Base-by-base conservation (phyloP, 2,329 filamentous ascomycete genomes). In the Aspergillus udagawae region DNA sequence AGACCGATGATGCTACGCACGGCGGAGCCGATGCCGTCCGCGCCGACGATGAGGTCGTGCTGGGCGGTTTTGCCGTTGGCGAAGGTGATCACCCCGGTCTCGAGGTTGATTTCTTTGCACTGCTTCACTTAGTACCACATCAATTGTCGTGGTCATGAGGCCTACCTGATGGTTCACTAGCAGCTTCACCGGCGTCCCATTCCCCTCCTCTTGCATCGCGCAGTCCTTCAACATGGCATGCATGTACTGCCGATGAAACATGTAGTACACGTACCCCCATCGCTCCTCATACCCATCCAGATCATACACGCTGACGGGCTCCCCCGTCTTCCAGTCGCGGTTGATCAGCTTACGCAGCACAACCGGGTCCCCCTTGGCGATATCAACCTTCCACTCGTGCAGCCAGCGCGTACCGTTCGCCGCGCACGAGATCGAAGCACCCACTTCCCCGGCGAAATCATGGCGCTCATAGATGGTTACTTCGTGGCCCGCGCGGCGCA, bases 201-300 rank as follows among this genome's bases (percentile, higher is more conserved):
- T 74, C 0, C 85, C 85, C 48, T 79, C 76, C 7, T 67, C 64
- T 17, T 80, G 78, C 58, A 83, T 55, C 0, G 86, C 86, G 51
- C 77, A 75, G 21, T 87, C 83, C 74, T 82, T 86, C 25, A 89
- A 70, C 85, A 88, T 88, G 6, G 75, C 67, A 63, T 89, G 86
- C 86, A 89, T 88, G 60, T 88, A 80, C 65, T 87, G 83, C 0
- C 86, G 78, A 65, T 89, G 86, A 63, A 89, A 89, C 84, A 87
- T 87, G 70, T 88, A 85, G 69, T 88, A 87, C 0, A 83, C 80
- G 69, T 83, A 82, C 12, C 85, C 86, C 85, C 86, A 89, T 54
- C 76, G 77, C 73, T 84, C 67, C 70, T 89, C 82, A 56, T 89
- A 89, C 65, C 89, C 86, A 10, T 75, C 80, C 20, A 90, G 71